Base-by-base conservation (phyloP, 169 alveolate species). In the Perkinsus marinus region DNA sequence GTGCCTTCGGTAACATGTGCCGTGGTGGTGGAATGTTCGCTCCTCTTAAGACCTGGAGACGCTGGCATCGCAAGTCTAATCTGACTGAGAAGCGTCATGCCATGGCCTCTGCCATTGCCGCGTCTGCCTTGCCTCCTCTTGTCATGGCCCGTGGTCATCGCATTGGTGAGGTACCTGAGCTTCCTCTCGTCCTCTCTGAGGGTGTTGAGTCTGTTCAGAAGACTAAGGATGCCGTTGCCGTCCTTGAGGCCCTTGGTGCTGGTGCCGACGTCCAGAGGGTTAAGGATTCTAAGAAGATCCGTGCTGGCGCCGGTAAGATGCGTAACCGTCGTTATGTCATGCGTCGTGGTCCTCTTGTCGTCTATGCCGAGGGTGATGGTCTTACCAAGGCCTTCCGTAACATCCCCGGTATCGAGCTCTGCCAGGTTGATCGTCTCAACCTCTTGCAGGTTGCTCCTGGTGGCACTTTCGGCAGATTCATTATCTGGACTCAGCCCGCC, bases 1-100 rank as follows among this genome's bases (percentile, higher is more conserved):
- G 98, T 68, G 99, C 99, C 91, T 98, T 98, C 96, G 99, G 99
- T 90, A 99, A 99, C 97, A 96, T 97, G 98, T 98, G 99, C 94
- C 96, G 99, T 92, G 99, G 99, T 89, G 99, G 99, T 92, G 99
- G 99, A 91, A 98, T 99, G 99, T 98, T 97, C 96, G 98, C 98
- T 93, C 99, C 99, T 38, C 97, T 98, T 92, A 98, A 97, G 95
- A 97, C 97, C 26, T 98, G 98, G 99, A 96, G 99, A 94, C 97
- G 99, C 95, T 98, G 99, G 99, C 99, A 98, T 96, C 96, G 99
- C 90, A 98, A 97, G 97, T 96, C 97, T 92, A 99, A 98, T 94
- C 94, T 97, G 92, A 98, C 97, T 92, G 98, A 98, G 95, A 98
- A 97, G 96, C 95, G 99, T 93, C 99, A 98, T 94, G 99, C 99